Evolutionary conservation across 2,329 filamentous ascomycete species (phyloP), one percentile per base, ranked within the genome.

Genomic region (Botrytis hyacinthi): DNA sequence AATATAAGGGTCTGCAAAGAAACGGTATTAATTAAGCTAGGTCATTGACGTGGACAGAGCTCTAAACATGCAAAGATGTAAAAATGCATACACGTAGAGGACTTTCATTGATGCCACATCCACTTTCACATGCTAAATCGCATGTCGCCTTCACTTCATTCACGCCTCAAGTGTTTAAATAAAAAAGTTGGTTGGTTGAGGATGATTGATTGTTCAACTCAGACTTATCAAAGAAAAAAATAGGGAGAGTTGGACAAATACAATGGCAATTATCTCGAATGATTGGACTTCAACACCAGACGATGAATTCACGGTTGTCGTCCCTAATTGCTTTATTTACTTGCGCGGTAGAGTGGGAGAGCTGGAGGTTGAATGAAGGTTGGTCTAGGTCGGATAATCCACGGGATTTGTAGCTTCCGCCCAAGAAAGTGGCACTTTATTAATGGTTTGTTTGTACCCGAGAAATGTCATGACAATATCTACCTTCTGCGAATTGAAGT

Each of bases 61-160:
- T 48, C 42, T 69, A 57, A 18, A 68, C 29, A 18, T 68, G 32
- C 71, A 72, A 54, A 18, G 8, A 29, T 29, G 51, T 57, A 7
- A 54, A 54, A 5, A n/a, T 65, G 29, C 42, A 35, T 51, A 40
- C 48, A 42, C 37, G 62, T 68, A 67, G 51, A 67, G 37, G 42
- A 54, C 63, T 26, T 66, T 66, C 48, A 60, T 37, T 48, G 51
- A 67, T 48, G 51, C 61, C 62, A 59, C 70, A 72, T 69, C 71
- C 71, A 72, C 71, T 71, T 65, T 69, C 71, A 72, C 71, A 72
- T 72, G 71, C 48, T 18, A 69, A 61, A 22, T 32, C 51, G 29
- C 29, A 32, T 16, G 29, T 32, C 29, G 32, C 26, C 32, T 32
- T 46, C 61, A 67, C 70, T 69, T 51, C 51, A 32, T 26, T 42